phyloP scores from a whole-genome alignment of 2,329 filamentous ascomycete genomes.

The Venturia carpophila region DNA sequence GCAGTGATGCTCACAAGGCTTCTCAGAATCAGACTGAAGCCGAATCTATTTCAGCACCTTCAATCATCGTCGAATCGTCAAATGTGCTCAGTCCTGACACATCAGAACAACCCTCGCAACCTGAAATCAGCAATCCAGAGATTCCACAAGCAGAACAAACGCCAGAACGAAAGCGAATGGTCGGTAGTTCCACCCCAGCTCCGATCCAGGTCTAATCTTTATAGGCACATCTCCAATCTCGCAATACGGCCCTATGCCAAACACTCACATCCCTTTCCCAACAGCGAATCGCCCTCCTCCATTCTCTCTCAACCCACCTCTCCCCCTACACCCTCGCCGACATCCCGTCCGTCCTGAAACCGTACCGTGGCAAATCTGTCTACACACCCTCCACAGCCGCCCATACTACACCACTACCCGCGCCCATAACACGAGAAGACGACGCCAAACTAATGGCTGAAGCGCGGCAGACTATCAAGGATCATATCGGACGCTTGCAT shows the following conservation, averaged over 20 bases:
- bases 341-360: conserved; percentile 1
- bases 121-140: background rate
- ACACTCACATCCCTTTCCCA: background rate
- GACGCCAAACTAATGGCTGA: conserved; percentile 31
- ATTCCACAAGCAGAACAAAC: background rate
- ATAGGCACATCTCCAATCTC: background rate
- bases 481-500: conserved; percentile 58
- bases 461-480: conserved; percentile 48
- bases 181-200: background rate
- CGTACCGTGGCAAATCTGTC: background rate
- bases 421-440: conserved; percentile 6
- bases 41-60: background rate
- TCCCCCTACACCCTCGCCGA: conserved; percentile 12
- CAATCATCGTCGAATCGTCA: background rate
- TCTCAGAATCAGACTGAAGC: background rate
- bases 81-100: background rate
- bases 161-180: conserved; percentile 14
- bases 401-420: conserved; percentile 1
- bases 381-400: conserved; percentile 15
- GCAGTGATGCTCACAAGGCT: background rate
- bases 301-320: conserved; percentile 2
- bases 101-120: background rate
- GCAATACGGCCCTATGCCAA: background rate
- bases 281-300: conserved; percentile 14
- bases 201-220: background rate